Conservation (phyloP, 116 monocot genomes). For the Trichopus zeylanicus region DNA sequence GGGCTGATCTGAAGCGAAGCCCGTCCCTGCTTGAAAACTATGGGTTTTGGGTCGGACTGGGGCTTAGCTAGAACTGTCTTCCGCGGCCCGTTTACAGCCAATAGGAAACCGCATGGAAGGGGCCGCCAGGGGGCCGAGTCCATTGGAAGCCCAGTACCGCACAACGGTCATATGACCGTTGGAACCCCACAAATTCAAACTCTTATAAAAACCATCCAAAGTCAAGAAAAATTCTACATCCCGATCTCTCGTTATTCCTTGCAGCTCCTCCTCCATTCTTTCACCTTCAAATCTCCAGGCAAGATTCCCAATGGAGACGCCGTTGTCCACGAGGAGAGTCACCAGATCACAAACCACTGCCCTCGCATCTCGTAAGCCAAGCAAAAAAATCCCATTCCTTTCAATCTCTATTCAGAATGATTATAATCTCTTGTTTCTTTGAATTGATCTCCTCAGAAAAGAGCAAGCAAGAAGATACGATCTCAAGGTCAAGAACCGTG, state of each 20-base stretch:
- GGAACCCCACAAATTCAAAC: conserved; percentile 7
- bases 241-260: not conserved
- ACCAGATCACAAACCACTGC: conserved; percentile 30
- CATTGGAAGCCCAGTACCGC: too few species aligned
- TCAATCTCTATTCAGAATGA: too few species aligned
- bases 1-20: too few species aligned
- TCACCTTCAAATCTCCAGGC: not conserved
- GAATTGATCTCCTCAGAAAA: too few species aligned
- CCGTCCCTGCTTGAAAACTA: too few species aligned
- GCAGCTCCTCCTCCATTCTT: not conserved
- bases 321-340: conserved; percentile 48
- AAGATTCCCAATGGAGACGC: conserved; percentile 95
- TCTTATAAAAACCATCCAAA: conserved; percentile 10
- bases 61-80: too few species aligned
- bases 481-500: conserved; percentile 20
- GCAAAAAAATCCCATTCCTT: too few species aligned
- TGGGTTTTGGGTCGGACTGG: too few species aligned
- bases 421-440: too few species aligned
- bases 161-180: conserved; percentile 31
- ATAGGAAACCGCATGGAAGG: too few species aligned
- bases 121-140: too few species aligned
- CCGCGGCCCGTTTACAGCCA: too few species aligned
- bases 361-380: conserved; percentile 23
- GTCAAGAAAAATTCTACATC: not conserved
- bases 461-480: conserved; percentile 22